Evolutionary conservation across 2,329 filamentous ascomycete species (phyloP).

Genomic region (Aspergillus tubingensis): DNA sequence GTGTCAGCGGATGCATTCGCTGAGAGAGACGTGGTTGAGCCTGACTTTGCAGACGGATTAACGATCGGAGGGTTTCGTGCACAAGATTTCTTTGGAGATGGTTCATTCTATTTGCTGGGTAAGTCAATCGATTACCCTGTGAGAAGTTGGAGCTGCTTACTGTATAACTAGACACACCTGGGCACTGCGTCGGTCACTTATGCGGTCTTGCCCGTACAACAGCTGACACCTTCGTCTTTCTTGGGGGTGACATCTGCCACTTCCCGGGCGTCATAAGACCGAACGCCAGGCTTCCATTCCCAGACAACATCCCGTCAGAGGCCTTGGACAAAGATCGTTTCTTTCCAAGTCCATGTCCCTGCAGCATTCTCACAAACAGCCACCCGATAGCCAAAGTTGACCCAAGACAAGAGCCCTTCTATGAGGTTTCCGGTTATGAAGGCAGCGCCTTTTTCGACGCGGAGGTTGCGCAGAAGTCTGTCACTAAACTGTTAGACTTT

Average conservation of each 20-base stretch:
- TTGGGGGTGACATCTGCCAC: conserved; percentile 32
- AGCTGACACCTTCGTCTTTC: conserved; percentile 26
- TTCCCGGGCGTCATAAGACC: conserved; percentile 32
- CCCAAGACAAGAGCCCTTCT: conserved; percentile 2
- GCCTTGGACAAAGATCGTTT: background rate
- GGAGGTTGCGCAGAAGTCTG: conserved; percentile 2
- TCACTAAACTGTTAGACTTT: conserved; percentile 1
- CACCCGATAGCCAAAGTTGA: background rate
- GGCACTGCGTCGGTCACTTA: conserved; percentile 30
- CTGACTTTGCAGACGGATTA: conserved; percentile 5
- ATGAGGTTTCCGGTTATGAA: conserved; percentile 3
- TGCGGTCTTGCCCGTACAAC: conserved; percentile 30
- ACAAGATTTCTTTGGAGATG: conserved; percentile 33
- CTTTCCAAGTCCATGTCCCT: conserved; percentile 7
- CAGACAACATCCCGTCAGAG: conserved; percentile 9
- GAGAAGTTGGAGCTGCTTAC: background rate
- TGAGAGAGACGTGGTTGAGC: conserved; percentile 13
- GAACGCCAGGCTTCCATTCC: conserved; percentile 29
- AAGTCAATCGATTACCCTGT: conserved; percentile 27
- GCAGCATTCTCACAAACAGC: conserved; percentile 2
- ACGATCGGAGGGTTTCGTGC: conserved; percentile 28
- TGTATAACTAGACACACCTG: conserved; percentile 18
- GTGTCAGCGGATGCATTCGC: conserved; percentile 37
- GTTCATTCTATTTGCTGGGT: conserved; percentile 33
- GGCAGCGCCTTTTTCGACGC: background rate